Evolutionary conservation across 306 rosid species (phyloP).

Genomic region (Cucurbita pepo): DNA sequence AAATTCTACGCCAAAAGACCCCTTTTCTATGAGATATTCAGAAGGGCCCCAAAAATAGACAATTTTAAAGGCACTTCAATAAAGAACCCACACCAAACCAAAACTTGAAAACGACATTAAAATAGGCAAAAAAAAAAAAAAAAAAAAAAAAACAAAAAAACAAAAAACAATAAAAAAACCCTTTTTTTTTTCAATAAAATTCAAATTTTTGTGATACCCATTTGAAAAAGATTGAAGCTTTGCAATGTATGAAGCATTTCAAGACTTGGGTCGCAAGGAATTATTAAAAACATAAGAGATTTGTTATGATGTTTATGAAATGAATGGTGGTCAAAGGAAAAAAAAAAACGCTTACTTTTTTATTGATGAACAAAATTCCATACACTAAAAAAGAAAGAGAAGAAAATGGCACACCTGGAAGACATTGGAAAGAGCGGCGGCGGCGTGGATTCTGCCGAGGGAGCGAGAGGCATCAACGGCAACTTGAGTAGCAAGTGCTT

Average conservation of each 20-base stretch:
- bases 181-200: neutral
- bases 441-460: conserved; percentile 48
- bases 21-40: conserved; percentile 35
- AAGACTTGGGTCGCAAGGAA: neutral
- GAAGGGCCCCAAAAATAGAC: conserved; percentile 30
- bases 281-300: neutral
- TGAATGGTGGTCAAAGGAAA: neutral
- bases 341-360: neutral
- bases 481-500: conserved; percentile 49
- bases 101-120: conserved; percentile 36
- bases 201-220: neutral
- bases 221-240: neutral
- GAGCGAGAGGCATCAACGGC: conserved; percentile 51
- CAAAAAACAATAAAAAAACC: neutral
- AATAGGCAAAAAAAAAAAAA: neutral
- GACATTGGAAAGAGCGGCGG: conserved; percentile 46
- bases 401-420: conserved; percentile 58
- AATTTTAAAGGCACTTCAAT: conserved; percentile 16
- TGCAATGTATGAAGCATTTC: neutral
- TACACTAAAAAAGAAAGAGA: neutral
- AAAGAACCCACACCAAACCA: neutral
- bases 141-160: too few relatives aligned
- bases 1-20: conserved; percentile 42
- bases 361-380: neutral
- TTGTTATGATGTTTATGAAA: neutral